Conservation (phyloP, 108 stramenopile genomes). For the Bacterosira constricta region DNA sequence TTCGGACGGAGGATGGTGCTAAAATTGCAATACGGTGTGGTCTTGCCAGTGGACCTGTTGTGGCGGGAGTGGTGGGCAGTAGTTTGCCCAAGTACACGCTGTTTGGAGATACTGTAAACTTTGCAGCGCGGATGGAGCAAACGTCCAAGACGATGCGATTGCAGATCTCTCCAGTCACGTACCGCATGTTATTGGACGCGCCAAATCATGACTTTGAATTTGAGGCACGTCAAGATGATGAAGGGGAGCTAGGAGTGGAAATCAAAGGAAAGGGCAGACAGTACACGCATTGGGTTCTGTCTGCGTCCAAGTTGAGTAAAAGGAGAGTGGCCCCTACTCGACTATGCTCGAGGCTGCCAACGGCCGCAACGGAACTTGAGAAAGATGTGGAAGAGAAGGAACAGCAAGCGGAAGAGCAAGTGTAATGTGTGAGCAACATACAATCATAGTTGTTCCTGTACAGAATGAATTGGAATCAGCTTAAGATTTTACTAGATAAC, state of each 20-base stretch:
- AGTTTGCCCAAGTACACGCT: slow-evolving; percentile 53
- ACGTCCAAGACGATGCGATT: slow-evolving; percentile 41
- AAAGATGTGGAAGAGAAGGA: not conserved
- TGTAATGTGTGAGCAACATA: too few relatives aligned
- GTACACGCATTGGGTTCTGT: slow-evolving; percentile 40
- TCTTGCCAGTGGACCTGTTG: slow-evolving; percentile 49
- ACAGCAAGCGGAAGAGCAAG: too few relatives aligned
- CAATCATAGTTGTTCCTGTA: too few relatives aligned
- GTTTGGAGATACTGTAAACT: slow-evolving; percentile 65
- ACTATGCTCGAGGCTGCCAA: not conserved
- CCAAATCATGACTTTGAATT: slow-evolving; percentile 28
- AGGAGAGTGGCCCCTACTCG: not conserved
- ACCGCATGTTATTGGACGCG: slow-evolving; percentile 42
- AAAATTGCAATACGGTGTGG: slow-evolving; percentile 49
- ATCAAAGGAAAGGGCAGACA: slow-evolving; percentile 50
- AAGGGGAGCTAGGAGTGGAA: slow-evolving; percentile 39
- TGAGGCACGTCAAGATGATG: slow-evolving; percentile 28
- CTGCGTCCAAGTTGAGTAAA: slow-evolving; percentile 18
- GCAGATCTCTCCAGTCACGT: slow-evolving; percentile 29
- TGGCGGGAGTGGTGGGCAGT: slow-evolving; percentile 60
- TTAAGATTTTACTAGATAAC: too few relatives aligned
- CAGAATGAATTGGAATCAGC: too few relatives aligned
- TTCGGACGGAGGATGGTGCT: slow-evolving; percentile 23
- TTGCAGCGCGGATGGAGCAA: slow-evolving; percentile 66
- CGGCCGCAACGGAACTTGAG: not conserved